Base-by-base conservation (phyloP, 768 basidiomycete genomes). In the Termitomyces sp. region DNA sequence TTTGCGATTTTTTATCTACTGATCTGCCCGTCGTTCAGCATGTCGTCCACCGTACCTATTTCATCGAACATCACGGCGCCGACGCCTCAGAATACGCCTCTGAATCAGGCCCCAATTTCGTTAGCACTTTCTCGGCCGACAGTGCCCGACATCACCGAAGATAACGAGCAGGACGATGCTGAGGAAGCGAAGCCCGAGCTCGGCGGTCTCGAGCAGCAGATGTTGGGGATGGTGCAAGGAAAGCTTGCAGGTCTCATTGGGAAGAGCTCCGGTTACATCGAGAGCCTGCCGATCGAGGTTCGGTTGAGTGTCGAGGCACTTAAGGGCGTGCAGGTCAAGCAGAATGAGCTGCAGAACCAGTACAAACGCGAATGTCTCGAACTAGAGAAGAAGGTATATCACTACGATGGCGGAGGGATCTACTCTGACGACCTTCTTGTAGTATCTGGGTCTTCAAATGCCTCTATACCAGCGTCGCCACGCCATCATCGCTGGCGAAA, bases 331-430 rank as follows among this genome's bases (percentile, higher is more conserved):
- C 96, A 98, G 75, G 86, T 86, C 68, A 88, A 94, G 78, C 94
- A 97, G 74, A 86, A 88, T 66, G 89, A 93, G 68, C 83, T 98
- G 48, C 94, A 97, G 72, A 90, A 90, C 68, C 85, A 94, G 81
- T 94, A 96, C 82, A 97, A 98, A 76, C 85, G 88, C 71, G 96
- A 98, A 74, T 93, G 95, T 69, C 81, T 97, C 50, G 93, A 96
- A 74, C 82, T 98, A 59, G 96, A 98, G 81, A 93, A 95, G 79
- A 97, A 96, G 82, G 94, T 92, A 66, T 56, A 83, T 70, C 6
- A 20, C 6, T 11, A 20, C 20, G 29, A 20, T 34, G 42, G 38
- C 1, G 14, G 11, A 1, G 2, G 5, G 12, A 42, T 14, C 2
- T n/a, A 17, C 5, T 45, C 42, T 59, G 48, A 59, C 58, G 32